Base-by-base conservation (phyloP, 2,329 filamentous ascomycete genomes). In the Fusarium sp. region DNA sequence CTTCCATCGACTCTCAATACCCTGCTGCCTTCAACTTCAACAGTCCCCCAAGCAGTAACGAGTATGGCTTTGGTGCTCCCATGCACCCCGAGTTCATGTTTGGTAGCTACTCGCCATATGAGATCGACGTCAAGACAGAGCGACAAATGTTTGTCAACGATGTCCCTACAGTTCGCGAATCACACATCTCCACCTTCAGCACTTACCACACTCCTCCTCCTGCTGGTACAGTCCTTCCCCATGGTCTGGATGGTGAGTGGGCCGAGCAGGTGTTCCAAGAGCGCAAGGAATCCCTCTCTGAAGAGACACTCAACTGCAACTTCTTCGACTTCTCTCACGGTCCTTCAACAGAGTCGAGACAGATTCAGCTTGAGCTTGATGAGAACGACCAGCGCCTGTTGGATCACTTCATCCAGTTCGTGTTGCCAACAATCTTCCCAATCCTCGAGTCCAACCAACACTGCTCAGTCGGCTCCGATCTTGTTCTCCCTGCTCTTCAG, bases 51-150 rank as follows among this genome's bases (percentile, higher is more conserved):
- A 82, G 80, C 59, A 81, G 81, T 59, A 78, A 79, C 53, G 86
- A 89, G 51, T 89, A 86, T 82, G 88, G 85, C 77, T 92, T 91
- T 82, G 88, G 84, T 70, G 81, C 83, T 19, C 85, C 87, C 82
- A 87, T 91, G 81, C 91, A 87, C 71, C 82, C 85, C 14, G 86
- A 91, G 78, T 80, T 88, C 76, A 84, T 87, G 80, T 85, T 86
- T 63, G 79, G 79, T 68, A 83, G 87, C 69, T 91, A 87, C 79
- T 88, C 91, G 21, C 93, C 94, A 0, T 98, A 97, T 78, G 95
- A 98, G 81, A 90, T 98, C 65, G 95, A 98, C 79, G 92, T 98
- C 83, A 97, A 95, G 86, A 98, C 94, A 2, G 95, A 98, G 83
- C 88, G 93, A 70, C 93, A 98, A 74, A 94, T 97, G 84, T 97